Base-by-base conservation (phyloP, 1,284 basidiomycete species). In the Moesziomyces antarcticus region DNA sequence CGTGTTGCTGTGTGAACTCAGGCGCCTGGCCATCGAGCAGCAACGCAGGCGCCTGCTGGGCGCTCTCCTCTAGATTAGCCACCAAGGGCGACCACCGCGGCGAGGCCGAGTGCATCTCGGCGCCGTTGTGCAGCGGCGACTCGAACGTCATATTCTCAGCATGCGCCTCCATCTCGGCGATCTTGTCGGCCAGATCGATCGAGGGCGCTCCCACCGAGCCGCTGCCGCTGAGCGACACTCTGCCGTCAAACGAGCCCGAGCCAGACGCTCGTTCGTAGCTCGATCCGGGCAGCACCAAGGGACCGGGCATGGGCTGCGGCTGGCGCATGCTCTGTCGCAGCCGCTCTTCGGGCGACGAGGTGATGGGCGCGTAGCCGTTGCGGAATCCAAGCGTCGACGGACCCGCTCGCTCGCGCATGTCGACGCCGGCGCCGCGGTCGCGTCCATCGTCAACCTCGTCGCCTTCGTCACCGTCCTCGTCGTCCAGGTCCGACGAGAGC, bases 151-250 rank as follows among this genome's bases (percentile, higher is more conserved):
- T 74, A 20, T 37, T 65, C 45, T 77, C 74, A 35, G 74, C 74
- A 37, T 74, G 71, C 10, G 70, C 71, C 45, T 77, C 74, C 74
- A 77, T 77, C 55, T 77, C 69, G 20, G 74, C 74, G 20, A 77
- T 77, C 58, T 69, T 70, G 46, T 77, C 71, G 22, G 63, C 74
- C 41, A 77, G 52, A 25, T 74, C 72, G 42, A 74, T 59, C 35
- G 66, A 70, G 2, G 54, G 66, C 6, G 58, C 53, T 2, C 71
- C 71, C 11, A 22, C 63, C 20, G 61, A 62, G 7, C 67, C 67
- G 37, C 60, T 73, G 20, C 56, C 58, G 50, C 64, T 63, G n/a
- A 52, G 37, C 42, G 61, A 65, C 22, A 65, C 43, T 14, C 61
- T 43, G 5, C 56, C 66, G 5, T 70, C 67, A 20, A 66, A 62